phyloP scores from a whole-genome alignment of 2,329 filamentous ascomycete species.

The Corinectria fuckeliana region DNA sequence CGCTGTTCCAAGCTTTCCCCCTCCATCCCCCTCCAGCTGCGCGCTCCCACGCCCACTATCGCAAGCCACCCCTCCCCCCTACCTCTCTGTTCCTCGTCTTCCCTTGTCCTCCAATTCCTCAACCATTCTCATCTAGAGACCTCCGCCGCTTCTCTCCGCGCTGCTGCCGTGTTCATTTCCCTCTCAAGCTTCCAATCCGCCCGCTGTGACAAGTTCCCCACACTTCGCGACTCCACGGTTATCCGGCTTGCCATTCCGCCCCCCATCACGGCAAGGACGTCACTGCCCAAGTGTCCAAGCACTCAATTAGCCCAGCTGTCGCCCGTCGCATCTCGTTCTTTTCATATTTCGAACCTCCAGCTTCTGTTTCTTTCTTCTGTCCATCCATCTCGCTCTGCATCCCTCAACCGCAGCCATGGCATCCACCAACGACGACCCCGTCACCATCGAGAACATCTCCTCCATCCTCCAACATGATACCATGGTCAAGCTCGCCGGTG shows the following conservation, averaged over 20 bases:
- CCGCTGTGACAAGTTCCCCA: constrained; percentile 11
- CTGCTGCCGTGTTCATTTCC: neutral
- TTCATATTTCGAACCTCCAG: neutral
- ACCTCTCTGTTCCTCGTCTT: neutral
- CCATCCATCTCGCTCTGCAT: neutral
- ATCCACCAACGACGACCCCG: constrained; percentile 24
- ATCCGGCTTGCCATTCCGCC: constrained; percentile 6
- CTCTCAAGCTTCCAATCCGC: neutral
- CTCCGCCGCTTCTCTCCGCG: neutral
- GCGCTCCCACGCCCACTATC: constrained; percentile 16
- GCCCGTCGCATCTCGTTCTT: neutral
- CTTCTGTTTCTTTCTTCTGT: neutral
- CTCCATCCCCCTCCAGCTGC: neutral
- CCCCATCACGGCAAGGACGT: constrained; percentile 5
- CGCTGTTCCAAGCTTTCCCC: constrained; percentile 20
- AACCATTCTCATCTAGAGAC: neutral
- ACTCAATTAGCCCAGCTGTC: constrained; percentile 7
- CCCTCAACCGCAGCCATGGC: constrained; percentile 34
- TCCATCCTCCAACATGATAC: constrained; percentile 72
- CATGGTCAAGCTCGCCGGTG: constrained; percentile 85
- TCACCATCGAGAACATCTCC: constrained; percentile 71
- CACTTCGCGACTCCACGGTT: constrained; percentile 6
- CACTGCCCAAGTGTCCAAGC: constrained; percentile 8
- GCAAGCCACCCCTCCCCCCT: constrained; percentile 13
- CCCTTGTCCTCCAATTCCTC: neutral